Evolutionary conservation across 139 green algal species (phyloP).

Genomic region (Micractinium conductrix): DNA sequence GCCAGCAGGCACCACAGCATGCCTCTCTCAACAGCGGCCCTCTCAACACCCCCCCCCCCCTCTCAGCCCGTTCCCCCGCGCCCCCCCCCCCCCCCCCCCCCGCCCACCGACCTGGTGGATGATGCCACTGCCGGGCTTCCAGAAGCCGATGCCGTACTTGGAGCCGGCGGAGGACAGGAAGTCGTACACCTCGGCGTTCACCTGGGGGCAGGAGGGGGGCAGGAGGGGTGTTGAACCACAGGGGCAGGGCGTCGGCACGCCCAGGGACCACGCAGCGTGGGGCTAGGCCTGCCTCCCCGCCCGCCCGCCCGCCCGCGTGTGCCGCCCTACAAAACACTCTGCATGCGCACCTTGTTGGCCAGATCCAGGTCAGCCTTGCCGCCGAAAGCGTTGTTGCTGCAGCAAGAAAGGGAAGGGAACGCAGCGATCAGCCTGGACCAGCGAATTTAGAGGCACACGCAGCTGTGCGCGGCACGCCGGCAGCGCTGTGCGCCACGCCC

Average conservation of each 20-base stretch:
- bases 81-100: neutral
- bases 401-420: neutral
- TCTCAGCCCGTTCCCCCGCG: neutral
- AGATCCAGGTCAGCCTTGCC: slow-evolving; percentile 81
- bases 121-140: slow-evolving; percentile 93
- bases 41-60: neutral
- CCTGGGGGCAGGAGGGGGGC: slow-evolving; percentile 7
- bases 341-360: slow-evolving; percentile 55
- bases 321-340: too few species aligned
- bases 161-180: slow-evolving; percentile 89
- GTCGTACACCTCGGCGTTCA: slow-evolving; percentile 96
- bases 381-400: slow-evolving; percentile 72
- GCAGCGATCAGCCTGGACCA: neutral
- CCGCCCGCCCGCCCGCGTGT: too few species aligned
- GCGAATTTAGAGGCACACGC: neutral
- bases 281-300: too few species aligned
- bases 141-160: slow-evolving; percentile 97
- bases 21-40: neutral
- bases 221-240: neutral
- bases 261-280: too few species aligned
- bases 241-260: neutral
- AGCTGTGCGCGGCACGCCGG: neutral
- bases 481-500: neutral
- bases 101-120: slow-evolving; percentile 86
- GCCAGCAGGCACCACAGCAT: too few species aligned